A percentile compares a stretch with the other conserved stretches of the same genome.
phyloP scores from a whole-genome alignment of 1,284 basidiomycete genomes.

The Cutaneotrichosporon sp. region DNA sequence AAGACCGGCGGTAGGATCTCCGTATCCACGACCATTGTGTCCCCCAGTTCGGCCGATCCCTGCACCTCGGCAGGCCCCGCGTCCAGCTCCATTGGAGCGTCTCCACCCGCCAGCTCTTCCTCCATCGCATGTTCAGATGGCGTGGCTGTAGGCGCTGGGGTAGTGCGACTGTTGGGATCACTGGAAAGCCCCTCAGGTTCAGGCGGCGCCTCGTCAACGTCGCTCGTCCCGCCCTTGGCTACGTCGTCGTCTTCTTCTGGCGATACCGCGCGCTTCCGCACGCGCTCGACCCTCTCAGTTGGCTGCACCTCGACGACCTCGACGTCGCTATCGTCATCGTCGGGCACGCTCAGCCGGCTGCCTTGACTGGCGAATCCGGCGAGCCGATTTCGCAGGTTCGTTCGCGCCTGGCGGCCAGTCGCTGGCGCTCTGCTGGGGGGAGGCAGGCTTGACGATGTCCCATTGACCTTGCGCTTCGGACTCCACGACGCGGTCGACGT shows the following conservation, averaged over 20 bases:
- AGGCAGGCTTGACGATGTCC: constrained; percentile 14
- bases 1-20: not conserved
- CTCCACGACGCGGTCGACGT: constrained; percentile 34
- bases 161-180: too few species aligned
- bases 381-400: constrained; percentile 57
- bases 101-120: not conserved
- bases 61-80: not conserved
- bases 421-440: constrained; percentile 10
- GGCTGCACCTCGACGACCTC: constrained; percentile 35
- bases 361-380: constrained; percentile 59
- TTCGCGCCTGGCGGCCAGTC: constrained; percentile 37
- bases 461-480: constrained; percentile 20
- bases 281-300: not conserved
- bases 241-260: not conserved
- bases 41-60: too few species aligned
- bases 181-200: not conserved
- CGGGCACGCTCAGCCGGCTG: not conserved
- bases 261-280: not conserved
- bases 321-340: constrained; percentile 1
- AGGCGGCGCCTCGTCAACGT: not conserved
- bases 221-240: not conserved
- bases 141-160: not conserved
- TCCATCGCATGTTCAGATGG: not conserved
- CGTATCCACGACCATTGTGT: not conserved
- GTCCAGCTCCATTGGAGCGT: not conserved